These are phyloP conservation scores for Pulicaria dysenterica DNA, from an alignment of 129 eudicot genomes.

Conservation along the genomic window DNA sequence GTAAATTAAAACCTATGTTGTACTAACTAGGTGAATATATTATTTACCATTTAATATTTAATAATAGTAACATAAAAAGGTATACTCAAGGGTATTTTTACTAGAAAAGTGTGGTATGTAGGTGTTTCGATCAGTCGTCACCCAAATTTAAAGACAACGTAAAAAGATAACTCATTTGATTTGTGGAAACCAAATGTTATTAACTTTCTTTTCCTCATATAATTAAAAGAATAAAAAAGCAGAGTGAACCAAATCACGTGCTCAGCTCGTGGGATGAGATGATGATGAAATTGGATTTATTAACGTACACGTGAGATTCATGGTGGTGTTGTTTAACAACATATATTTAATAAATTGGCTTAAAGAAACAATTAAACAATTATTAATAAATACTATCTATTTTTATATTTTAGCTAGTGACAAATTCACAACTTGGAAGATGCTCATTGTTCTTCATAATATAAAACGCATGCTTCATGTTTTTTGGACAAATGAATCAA, in stretches of 20 bases:
- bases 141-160: neutral
- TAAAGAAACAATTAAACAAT: neutral
- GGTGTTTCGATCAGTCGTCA: no score
- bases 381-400: neutral
- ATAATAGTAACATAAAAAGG: no score
- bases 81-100: no score
- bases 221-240: neutral
- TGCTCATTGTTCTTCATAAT: neutral
- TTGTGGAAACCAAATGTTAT: neutral
- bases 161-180: neutral
- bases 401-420: neutral
- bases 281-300: neutral
- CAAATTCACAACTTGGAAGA: neutral
- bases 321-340: neutral
- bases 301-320: constrained; percentile 16
- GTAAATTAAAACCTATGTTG: no score
- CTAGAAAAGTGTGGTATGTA: no score
- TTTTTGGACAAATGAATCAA: neutral
- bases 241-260: constrained; percentile 4
- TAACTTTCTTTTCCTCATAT: no score
- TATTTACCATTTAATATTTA: no score
- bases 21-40: no score
- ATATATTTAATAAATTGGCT: neutral
- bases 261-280: neutral
- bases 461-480: neutral